Conservation (phyloP, 2,329 filamentous ascomycete genomes). For the Fusarium ramigenum region DNA sequence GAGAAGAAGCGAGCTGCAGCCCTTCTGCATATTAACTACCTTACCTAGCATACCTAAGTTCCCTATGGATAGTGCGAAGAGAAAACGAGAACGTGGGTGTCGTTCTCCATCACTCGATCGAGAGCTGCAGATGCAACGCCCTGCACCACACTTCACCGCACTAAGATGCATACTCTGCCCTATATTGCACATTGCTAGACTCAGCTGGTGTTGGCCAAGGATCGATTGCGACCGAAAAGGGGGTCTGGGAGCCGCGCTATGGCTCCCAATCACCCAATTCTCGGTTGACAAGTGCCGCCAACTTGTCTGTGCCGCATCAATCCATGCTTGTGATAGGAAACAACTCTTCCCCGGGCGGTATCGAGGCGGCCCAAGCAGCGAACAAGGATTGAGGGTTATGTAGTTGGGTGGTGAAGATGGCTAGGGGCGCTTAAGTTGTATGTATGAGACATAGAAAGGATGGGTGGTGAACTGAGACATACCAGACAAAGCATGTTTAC, state of each 20-base stretch:
- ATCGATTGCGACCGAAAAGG: background rate
- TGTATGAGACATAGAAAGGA: background rate
- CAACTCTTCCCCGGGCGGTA: background rate
- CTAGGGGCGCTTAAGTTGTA: constrained; percentile 28
- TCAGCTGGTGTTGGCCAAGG: constrained; percentile 15
- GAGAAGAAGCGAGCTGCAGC: constrained; percentile 1
- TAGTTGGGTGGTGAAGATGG: background rate
- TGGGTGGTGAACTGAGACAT: constrained; percentile 11
- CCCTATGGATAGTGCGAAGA: background rate
- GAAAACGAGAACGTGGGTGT: background rate
- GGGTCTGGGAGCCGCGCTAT: constrained; percentile 6
- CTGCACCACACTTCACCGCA: background rate
- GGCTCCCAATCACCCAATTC: constrained; percentile 17
- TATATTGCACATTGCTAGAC: background rate
- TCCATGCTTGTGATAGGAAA: background rate
- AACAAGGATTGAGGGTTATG: background rate
- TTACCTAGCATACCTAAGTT: background rate
- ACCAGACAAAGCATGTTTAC: constrained; percentile 4
- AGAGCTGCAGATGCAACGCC: constrained; percentile 10
- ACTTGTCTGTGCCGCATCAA: constrained; percentile 11
- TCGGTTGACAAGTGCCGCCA: constrained; percentile 21
- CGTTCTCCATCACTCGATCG: constrained; percentile 26
- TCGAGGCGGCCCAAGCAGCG: background rate
- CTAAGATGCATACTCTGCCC: background rate
- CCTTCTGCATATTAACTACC: constrained; percentile 13